Evolutionary conservation across 2,329 filamentous ascomycete genomes (phyloP).

Genomic region (Zasmidium cellare): DNA sequence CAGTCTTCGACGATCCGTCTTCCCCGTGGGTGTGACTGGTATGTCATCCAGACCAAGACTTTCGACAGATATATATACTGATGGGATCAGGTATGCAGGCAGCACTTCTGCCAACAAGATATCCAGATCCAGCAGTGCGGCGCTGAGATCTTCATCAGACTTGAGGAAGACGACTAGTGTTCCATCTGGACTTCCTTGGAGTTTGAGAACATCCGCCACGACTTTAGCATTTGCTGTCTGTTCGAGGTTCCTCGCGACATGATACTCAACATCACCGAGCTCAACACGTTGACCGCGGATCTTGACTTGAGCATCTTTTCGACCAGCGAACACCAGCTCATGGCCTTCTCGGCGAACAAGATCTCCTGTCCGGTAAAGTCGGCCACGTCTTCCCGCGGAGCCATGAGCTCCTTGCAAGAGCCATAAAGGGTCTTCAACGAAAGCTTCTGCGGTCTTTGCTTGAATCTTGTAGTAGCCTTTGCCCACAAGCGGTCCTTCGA

Average conservation of each 20-base stretch:
- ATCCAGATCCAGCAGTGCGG: background rate
- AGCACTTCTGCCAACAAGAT: background rate
- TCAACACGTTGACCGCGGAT: slow-evolving; percentile 75
- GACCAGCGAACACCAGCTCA: too few species aligned
- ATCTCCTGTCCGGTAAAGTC: too few species aligned
- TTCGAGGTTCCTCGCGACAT: slow-evolving; percentile 38
- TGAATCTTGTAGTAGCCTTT: slow-evolving; percentile 43
- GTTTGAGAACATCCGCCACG: too few species aligned
- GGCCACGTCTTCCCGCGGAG: slow-evolving; percentile 38
- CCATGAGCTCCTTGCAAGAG: slow-evolving; percentile 11
- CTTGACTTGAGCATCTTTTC: slow-evolving; percentile 75
- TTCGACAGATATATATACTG: background rate
- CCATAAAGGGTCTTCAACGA: slow-evolving; percentile 34
- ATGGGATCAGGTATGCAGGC: background rate
- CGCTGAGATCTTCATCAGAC: background rate
- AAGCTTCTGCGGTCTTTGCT: slow-evolving; percentile 32
- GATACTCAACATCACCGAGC: slow-evolving; percentile 67
- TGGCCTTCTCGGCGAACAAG: too few species aligned
- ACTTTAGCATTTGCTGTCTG: background rate
- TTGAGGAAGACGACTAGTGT: background rate
- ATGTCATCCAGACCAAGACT: background rate
- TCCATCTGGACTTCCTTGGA: background rate
- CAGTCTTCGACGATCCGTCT: background rate
- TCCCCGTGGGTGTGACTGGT: background rate
- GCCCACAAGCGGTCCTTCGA: slow-evolving; percentile 49